Evolutionary conservation across 2,329 filamentous ascomycete species (phyloP), one percentile per base, ranked within the genome.

Genomic region (Colletotrichum sp.): DNA sequence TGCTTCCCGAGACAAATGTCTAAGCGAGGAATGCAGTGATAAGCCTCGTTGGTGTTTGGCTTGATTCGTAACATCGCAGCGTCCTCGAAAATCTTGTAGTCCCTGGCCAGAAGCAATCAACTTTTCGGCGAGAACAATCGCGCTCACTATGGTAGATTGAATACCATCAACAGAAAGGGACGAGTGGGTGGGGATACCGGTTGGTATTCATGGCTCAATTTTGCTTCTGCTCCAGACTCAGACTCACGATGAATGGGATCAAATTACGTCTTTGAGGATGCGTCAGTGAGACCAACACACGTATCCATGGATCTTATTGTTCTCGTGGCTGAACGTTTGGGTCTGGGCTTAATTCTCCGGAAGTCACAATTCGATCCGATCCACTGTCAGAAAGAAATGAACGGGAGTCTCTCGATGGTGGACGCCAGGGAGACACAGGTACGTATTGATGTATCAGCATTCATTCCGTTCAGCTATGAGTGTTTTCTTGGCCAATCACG

Each of bases 181-280:
- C 0, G 6, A 2, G n/a, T 4, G 1, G 16, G 43, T 52, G 43
- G n/a, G 43, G 43, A 1, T 1, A 48, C n/a, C 18, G 1, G 6
- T 6, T 13, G 10, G 10, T 1, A 13, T 24, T 21, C 1, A 12
- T 52, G 39, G 39, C 39, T n/a, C 6, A 13, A 52, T 2, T 52
- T 52, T 3, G 43, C n/a, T 4, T 21, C 43, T 52, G 0, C 7
- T 21, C n/a, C n/a, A 24, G 10, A 52, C n/a, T 21, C 10, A 4
- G 1, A 21, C n/a, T 21, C n/a, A 24, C n/a, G 10, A 52, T 21
- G n/a, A 21, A 52, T 52, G n/a, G n/a, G n/a, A 24, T 52, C n/a
- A 52, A 13, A 13, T 52, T 52, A 2, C 43, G 43, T 12, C 43
- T 13, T 7, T 1, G 0, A 52, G 0, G 3, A 4, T 13, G n/a